Evolutionary conservation across 1,139 yeast species (phyloP).

Genomic region (Spencermartinsiella ligniputridi): DNA sequence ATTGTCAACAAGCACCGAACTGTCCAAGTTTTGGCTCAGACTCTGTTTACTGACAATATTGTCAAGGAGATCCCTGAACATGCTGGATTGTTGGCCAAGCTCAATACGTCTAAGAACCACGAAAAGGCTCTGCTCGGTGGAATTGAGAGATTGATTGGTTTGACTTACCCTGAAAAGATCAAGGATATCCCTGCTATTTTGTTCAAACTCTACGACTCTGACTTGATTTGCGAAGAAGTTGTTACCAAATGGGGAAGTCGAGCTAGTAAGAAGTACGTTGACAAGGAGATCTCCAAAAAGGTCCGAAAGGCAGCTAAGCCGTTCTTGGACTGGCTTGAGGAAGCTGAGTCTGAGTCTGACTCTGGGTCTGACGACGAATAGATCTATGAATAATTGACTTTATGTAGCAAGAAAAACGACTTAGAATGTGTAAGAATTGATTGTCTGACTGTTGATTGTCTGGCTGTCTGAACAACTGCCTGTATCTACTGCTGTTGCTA

Average conservation of each 20-base stretch:
- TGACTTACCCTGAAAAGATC: slow-evolving; percentile 72
- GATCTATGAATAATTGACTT: slow-evolving; percentile 30
- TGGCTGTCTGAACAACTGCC: no score
- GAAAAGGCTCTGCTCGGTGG: slow-evolving; percentile 95
- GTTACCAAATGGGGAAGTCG: slow-evolving; percentile 84
- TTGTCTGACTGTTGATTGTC: not conserved
- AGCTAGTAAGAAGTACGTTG: slow-evolving; percentile 88
- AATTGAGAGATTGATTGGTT: slow-evolving; percentile 85
- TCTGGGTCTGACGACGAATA: slow-evolving; percentile 32
- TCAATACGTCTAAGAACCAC: slow-evolving; percentile 55
- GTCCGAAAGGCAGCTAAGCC: slow-evolving; percentile 97
- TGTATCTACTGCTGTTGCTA: no score
- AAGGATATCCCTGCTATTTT: slow-evolving; percentile 75
- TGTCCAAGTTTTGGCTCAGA: slow-evolving; percentile 88
- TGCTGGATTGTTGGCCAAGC: slow-evolving; percentile 74
- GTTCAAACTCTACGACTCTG: slow-evolving; percentile 75
- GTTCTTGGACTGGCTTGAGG: slow-evolving; percentile 88
- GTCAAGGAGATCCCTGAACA: slow-evolving; percentile 70
- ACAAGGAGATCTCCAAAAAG: slow-evolving; percentile 87
- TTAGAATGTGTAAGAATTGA: not conserved
- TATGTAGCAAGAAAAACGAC: no score
- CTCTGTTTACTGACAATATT: slow-evolving; percentile 76
- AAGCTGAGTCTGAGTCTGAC: slow-evolving; percentile 78
- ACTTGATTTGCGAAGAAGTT: slow-evolving; percentile 77
- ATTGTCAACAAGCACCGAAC: slow-evolving; percentile 71